Base-by-base conservation (phyloP, 768 basidiomycete genomes). In the Rickenella mellea region DNA sequence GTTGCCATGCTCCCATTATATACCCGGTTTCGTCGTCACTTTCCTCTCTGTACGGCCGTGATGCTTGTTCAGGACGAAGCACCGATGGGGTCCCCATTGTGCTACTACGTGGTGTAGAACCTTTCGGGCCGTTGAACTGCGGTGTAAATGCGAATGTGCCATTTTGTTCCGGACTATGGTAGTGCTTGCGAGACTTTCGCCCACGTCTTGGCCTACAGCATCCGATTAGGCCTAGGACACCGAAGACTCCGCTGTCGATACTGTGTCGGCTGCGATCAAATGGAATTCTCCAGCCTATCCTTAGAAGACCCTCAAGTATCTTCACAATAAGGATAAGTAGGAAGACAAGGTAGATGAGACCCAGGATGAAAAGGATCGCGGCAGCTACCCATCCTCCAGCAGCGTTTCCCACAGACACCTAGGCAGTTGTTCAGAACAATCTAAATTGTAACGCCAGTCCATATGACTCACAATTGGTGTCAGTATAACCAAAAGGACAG, bases 1-100 rank as follows among this genome's bases (percentile, higher is more conserved):
- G 76, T 49, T 83, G 80, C 88, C 90, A 94, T n/a, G 93, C 88
- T 30, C 81, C 83, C 89, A 97, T 94, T 55, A 97, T 96, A 49
- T 70, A 84, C 10, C 87, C 83, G 14, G 68, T 70, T 48, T 86
- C 86, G 51, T 83, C 83, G 46, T 88, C 86, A 49, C 73, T 82
- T 31, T 88, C 83, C 53, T 88, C 83, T 48, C 70, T 71, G 56
- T 86, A 87, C 22, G 83, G 85, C 35, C 73, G 70, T 47, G 80
- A 67, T 4, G 81, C 84, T 36, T 87, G 83, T 50, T 90, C 87
- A 0, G 87, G 88, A 27, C 78, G 76, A 48, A 89, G 68, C 5
- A 87, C 84, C 17, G 74, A 82, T 11, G 80, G 83, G 7, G 75
- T 28, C 68, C 76, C 25, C 73, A 80, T 51, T 74, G 62, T 2